Evolutionary conservation across 202 grass and related monocot species (phyloP).

Genomic region (Schoenoplectus triqueter): DNA sequence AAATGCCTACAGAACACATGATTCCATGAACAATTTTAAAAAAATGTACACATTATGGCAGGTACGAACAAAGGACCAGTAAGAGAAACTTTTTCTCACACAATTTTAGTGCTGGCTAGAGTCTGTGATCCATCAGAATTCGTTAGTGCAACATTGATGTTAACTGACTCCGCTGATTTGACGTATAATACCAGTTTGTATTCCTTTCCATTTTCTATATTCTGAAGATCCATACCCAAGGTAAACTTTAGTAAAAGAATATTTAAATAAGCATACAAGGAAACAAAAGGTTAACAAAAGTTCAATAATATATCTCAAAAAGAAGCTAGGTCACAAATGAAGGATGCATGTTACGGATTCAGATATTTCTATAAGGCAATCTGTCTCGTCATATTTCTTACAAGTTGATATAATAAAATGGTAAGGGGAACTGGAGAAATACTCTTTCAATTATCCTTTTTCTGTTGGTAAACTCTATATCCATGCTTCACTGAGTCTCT

Average conservation of each 20-base stretch:
- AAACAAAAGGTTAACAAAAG: background rate
- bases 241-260: background rate
- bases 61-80: background rate
- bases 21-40: background rate
- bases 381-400: background rate
- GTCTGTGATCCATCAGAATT: conserved; percentile 67
- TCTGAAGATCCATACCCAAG: conserved; percentile 56
- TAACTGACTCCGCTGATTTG: conserved; percentile 48
- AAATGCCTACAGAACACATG: background rate
- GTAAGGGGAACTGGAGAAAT: background rate
- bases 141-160: conserved; percentile 63
- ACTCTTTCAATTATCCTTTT: background rate
- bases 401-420: background rate
- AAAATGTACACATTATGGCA: background rate
- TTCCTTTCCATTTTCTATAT: conserved; percentile 80
- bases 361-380: background rate
- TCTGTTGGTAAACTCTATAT: background rate
- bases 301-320: background rate
- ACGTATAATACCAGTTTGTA: conserved; percentile 76
- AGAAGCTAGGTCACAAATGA: background rate
- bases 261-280: background rate
- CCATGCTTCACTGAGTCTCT: background rate
- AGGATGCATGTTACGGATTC: background rate
- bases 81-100: conserved; percentile 47
- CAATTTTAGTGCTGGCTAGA: conserved; percentile 57